Conservation (phyloP, 2,329 filamentous ascomycete genomes). For the Talaromyces sp. region DNA sequence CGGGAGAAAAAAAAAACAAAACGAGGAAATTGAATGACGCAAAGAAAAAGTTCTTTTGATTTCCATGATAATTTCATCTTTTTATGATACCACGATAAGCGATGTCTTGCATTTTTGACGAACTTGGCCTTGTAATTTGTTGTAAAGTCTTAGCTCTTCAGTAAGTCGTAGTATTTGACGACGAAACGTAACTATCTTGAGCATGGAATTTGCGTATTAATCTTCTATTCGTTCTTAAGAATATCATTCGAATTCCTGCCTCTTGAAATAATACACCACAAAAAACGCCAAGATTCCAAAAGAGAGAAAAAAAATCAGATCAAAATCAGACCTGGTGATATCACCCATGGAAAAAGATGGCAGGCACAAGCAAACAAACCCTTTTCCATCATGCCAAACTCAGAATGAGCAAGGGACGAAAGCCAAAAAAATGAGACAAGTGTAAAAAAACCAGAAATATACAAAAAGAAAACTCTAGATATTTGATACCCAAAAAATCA, state of each 20-base stretch:
- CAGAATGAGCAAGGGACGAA: background rate
- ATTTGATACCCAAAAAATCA: conserved; percentile 25
- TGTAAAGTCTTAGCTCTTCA: background rate
- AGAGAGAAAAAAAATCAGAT: background rate
- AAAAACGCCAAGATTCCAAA: conserved; percentile 8
- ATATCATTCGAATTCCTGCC: conserved; percentile 23
- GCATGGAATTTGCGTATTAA: background rate
- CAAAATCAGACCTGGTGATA: conserved; percentile 9
- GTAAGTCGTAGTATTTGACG: background rate
- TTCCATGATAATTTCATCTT: background rate
- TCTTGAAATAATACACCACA: conserved; percentile 37
- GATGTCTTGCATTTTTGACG: conserved; percentile 1
- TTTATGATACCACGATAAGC: conserved; percentile 14
- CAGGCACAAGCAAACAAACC: background rate
- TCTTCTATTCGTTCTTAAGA: background rate
- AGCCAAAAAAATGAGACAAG: too few relatives aligned
- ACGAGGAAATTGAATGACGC: background rate
- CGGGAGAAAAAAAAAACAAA: background rate
- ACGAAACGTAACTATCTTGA: too few relatives aligned
- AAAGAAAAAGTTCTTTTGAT: background rate
- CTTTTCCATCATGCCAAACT: background rate
- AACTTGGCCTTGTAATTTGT: background rate
- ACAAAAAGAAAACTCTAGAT: background rate
- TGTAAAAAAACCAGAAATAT: background rate
- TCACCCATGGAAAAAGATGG: conserved; percentile 13